Base-by-base conservation (phyloP, 495 filamentous ascomycete genomes). In the Penicillium salamii region DNA sequence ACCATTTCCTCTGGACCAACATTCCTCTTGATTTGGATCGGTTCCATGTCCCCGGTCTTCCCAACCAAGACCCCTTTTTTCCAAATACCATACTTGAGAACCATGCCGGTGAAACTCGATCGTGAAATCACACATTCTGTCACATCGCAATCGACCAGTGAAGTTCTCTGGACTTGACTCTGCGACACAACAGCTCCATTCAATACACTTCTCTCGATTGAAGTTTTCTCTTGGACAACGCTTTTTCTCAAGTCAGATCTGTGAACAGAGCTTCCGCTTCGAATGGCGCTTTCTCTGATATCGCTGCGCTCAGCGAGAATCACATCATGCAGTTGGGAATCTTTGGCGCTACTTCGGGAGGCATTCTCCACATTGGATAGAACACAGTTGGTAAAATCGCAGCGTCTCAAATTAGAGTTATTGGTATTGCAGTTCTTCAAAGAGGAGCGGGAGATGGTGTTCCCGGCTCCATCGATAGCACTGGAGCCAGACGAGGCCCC, bases 81-180 rank as follows among this genome's bases (percentile, higher is more conserved):
- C 69, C 67, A 72, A n/a, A 70, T 53, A 3, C 62, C 66, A 46
- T 67, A 61, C 41, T 60, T 56, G 29, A 72, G 36, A 18, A 66
- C 50, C 63, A 67, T 66, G 1, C 61, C 64, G 37, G 39, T 51
- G 23, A 69, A 69, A 21, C 57, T 48, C 2, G 59, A 61, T 7
- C 60, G 41, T 0, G 56, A 42, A 17, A 72, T 55, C 2, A 60
- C 40, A 52, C 67, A 72, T 1, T 65, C 54, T 2, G 41, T 58
- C 4, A 69, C 57, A 40, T 69, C 56, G 32, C 67, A 72, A 32
- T 72, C 54, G 18, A 11, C 33, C 23, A 71, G 24, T 1, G n/a
- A 42, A 4, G 61, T 35, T 24, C 46, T 50, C 31, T 52, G 40
- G 5, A 68, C 15, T 8, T 31, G 47, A 35, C 57, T 64, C 15